Conservation (phyloP, 78 protist genomes). For the Fonticula alba region DNA sequence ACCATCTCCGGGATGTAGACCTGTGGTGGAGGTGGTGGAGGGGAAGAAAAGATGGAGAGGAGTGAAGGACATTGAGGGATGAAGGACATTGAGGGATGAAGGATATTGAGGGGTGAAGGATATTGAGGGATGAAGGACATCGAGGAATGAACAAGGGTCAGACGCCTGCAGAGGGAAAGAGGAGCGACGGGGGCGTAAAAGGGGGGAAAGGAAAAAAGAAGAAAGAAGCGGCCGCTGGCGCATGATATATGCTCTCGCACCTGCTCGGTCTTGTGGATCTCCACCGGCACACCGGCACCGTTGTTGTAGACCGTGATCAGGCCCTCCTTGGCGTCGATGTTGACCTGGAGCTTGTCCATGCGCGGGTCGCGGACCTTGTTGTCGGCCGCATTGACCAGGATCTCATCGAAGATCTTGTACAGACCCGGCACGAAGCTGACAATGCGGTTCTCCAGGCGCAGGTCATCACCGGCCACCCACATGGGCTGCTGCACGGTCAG, state of each 20-base stretch:
- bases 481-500: slow-evolving; percentile 25
- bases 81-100: too few relatives aligned
- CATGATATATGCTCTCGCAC: too few relatives aligned
- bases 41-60: too few relatives aligned
- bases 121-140: too few relatives aligned
- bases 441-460: slow-evolving; percentile 18
- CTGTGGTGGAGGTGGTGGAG: too few relatives aligned
- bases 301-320: slow-evolving; percentile 65
- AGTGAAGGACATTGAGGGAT: too few relatives aligned
- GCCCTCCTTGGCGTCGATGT: slow-evolving; percentile 35
- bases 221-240: too few relatives aligned
- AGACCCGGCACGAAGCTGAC: slow-evolving; percentile 83
- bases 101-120: too few relatives aligned
- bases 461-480: slow-evolving; percentile 38
- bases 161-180: too few relatives aligned
- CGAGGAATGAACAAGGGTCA: too few relatives aligned
- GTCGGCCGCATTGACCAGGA: slow-evolving; percentile 98
- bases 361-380: slow-evolving; percentile 74
- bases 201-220: too few relatives aligned
- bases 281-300: slow-evolving; percentile 92
- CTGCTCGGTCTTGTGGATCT: slow-evolving; percentile 62
- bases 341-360: slow-evolving; percentile 54
- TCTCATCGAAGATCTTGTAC: slow-evolving; percentile 93
- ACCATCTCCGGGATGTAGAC: slow-evolving; percentile 88
- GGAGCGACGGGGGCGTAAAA: too few relatives aligned